Conservation (phyloP, 306 rosid species). For the Acacia acuminata region DNA sequence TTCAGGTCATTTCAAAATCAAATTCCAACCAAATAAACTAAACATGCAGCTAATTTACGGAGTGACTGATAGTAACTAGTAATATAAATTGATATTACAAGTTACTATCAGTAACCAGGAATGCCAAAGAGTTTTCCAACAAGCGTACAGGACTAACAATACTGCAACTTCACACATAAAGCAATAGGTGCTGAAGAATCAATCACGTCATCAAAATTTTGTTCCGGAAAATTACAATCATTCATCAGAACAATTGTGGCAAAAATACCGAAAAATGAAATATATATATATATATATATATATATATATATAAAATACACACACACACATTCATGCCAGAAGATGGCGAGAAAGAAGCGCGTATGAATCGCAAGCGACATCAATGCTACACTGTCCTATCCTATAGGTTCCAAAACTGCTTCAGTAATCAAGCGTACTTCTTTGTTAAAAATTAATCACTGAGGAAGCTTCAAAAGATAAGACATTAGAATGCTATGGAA, state of each 20-base stretch:
- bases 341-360: neutral
- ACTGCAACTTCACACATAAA: neutral
- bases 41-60: neutral
- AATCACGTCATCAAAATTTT: neutral
- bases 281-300: too few relatives aligned
- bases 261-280: too few relatives aligned
- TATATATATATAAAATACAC: too few relatives aligned
- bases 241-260: neutral
- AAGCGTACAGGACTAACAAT: neutral
- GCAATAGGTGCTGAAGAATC: neutral
- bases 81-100: too few relatives aligned
- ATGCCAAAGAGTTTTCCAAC: neutral
- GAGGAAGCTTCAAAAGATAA: too few relatives aligned
- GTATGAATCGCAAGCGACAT: too few relatives aligned
- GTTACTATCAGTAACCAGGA: neutral
- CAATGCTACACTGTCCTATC: too few relatives aligned
- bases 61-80: neutral
- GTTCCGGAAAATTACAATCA: neutral
- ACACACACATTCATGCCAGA: neutral
- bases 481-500: too few relatives aligned
- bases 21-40: neutral
- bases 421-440: too few relatives aligned
- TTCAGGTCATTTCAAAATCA: neutral
- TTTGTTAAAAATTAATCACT: too few relatives aligned
- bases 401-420: too few relatives aligned